These are phyloP conservation scores for Leccinum ochraceum DNA, from an alignment of 768 basidiomycete species.

Conservation along the genomic window DNA sequence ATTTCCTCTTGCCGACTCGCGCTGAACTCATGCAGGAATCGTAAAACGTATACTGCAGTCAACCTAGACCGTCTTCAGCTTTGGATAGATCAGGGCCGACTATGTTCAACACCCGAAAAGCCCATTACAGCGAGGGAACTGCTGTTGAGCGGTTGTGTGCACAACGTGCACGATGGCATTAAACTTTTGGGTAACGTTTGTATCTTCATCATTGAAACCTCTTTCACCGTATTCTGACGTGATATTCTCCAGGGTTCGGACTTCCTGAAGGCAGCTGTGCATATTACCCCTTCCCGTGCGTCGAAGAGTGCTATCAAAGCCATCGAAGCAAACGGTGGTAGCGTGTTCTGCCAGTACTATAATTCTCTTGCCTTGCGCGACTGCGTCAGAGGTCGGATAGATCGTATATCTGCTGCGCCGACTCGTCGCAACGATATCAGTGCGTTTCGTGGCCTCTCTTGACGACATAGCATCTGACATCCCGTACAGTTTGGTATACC, in stretches of 20 bases:
- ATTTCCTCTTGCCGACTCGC: not conserved
- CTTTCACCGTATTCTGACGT: conserved; percentile 2
- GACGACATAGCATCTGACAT: conserved; percentile 3
- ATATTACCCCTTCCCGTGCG: conserved; percentile 81
- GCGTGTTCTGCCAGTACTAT: conserved; percentile 88
- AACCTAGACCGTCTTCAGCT: conserved; percentile 87
- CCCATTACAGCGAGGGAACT: conserved; percentile 90
- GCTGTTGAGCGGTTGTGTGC: conserved; percentile 83
- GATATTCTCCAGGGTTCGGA: conserved; percentile 53
- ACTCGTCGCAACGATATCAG: conserved; percentile 85
- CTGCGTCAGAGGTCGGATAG: conserved; percentile 68
- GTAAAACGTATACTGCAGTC: conserved; percentile 76
- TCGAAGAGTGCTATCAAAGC: conserved; percentile 85
- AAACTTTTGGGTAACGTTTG: conserved; percentile 86
- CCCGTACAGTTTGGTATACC: conserved; percentile 71
- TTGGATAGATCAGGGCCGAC: conserved; percentile 86
- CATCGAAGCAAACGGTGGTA: conserved; percentile 80
- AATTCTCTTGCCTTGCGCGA: conserved; percentile 84
- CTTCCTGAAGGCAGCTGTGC: conserved; percentile 67
- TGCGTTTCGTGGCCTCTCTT: conserved; percentile 40
- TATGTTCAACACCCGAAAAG: conserved; percentile 72
- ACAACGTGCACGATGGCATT: conserved; percentile 86
- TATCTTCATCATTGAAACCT: conserved; percentile 10
- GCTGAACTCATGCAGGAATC: conserved; percentile 52
- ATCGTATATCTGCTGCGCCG: conserved; percentile 74